A percentile compares a stretch with the other conserved stretches of the same genome.
Conservation (phyloP, 2,329 filamentous ascomycete genomes). For the Fusarium decemcellulare region DNA sequence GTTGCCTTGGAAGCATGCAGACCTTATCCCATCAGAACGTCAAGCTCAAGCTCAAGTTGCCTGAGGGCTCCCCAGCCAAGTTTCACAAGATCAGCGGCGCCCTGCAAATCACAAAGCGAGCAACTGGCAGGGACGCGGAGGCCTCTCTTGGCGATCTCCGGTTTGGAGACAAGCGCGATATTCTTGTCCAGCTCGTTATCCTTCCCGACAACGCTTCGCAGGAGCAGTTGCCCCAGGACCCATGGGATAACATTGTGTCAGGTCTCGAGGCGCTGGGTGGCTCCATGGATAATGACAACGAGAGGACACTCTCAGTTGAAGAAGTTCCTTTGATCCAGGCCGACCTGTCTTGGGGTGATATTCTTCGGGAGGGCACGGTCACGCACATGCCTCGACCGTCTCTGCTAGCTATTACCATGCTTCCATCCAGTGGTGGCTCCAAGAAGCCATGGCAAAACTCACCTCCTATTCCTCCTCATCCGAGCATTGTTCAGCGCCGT, state of each 20-base stretch:
- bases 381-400: constrained; percentile 92
- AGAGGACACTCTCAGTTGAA: constrained; percentile 87
- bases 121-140: constrained; percentile 94
- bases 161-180: constrained; percentile 94
- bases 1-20: constrained; percentile 92
- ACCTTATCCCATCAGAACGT: constrained; percentile 98
- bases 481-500: constrained; percentile 92
- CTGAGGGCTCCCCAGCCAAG: constrained; percentile 96
- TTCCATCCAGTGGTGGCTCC: constrained; percentile 76
- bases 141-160: constrained; percentile 91
- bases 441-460: constrained; percentile 76
- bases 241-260: constrained; percentile 98
- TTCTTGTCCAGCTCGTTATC: constrained; percentile 94
- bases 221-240: constrained; percentile 90
- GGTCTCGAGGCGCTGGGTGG: constrained; percentile 94
- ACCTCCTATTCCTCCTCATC: constrained; percentile 94
- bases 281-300: constrained; percentile 87
- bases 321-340: constrained; percentile 96
- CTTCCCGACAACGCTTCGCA: constrained; percentile 86
- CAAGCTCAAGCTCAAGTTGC: constrained; percentile 92
- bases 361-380: constrained; percentile 88
- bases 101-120: constrained; percentile 95
- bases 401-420: constrained; percentile 94
- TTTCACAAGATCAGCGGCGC: constrained; percentile 99
- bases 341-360: constrained; percentile 93